Evolutionary conservation across 257 asterid species (phyloP), one percentile per base, ranked within the genome.

Genomic region (Capsicum pubescens): DNA sequence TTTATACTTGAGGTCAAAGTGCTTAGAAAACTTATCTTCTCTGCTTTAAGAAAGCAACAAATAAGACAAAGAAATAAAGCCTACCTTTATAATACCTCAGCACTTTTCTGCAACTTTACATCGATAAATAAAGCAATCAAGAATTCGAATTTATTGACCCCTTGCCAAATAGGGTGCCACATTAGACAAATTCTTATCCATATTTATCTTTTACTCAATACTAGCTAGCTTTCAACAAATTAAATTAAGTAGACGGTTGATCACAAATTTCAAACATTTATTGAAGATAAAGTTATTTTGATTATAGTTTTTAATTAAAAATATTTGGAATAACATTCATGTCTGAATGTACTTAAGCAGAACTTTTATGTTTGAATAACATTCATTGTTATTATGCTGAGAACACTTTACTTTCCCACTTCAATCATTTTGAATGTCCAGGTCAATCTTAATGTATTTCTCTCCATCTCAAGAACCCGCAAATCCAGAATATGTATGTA

Each of bases 31-130:
- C 81, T 26, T 54, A 76, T 76, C 81, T 52, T 8, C 48, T 76
- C 12, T 54, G 64, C 81, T 77, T 76, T 77, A 26, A 77, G 61
- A 77, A 77, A 77, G 64, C 16, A 77, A 54, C 21, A 26, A 52
- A 77, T 17, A 26, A 77, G 81, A 77, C 81, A 77, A 77, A 54
- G 44, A 77, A 77, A 77, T 32, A 77, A 77, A 77, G 81, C 19
- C 54, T 3, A 52, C 48, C 14, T 50, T 74, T 69, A 54, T 74
- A 77, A 52, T 26, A 52, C 26, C 36, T 14, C 52, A 76, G 36
- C 6, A 13, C 39, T 76, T 50, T 76, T 26, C 59, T 76, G n/a
- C 46, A 54, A 21, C 81, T 77, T 77, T 77, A 21, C 54, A 77
- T 77, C 81, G 26, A 26, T 14, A 54, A 14, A 9, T 54, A 77